Percentiles rank a stretch among this genome's conserved stretches.
Evolutionary conservation across 1,139 yeast species (phyloP).

Genomic region (Yamadazyma jaroonii): DNA sequence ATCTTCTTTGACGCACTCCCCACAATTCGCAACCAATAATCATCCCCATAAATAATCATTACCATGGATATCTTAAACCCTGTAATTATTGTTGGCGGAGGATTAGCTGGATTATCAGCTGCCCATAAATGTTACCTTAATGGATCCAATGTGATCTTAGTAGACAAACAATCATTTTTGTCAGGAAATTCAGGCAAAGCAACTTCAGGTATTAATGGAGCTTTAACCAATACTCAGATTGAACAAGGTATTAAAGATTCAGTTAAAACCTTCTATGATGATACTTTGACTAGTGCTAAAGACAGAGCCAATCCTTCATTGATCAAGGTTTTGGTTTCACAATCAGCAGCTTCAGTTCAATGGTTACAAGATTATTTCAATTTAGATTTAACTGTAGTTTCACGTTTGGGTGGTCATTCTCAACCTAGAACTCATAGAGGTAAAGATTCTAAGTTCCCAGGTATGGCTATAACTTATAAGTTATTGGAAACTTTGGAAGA

Average conservation of each 20-base stretch:
- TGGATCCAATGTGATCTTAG: slow-evolving; percentile 53
- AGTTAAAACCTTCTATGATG: slow-evolving; percentile 58
- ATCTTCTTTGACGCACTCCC: neutral
- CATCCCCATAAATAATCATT: neutral
- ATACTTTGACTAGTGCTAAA: slow-evolving; percentile 65
- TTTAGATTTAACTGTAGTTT: slow-evolving; percentile 61
- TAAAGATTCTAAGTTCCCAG: slow-evolving; percentile 63
- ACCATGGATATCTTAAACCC: slow-evolving; percentile 17
- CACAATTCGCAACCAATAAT: slow-evolving; percentile 17
- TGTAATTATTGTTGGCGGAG: slow-evolving; percentile 73
- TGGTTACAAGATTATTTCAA: slow-evolving; percentile 69
- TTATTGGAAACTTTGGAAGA: slow-evolving; percentile 54
- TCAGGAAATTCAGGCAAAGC: slow-evolving; percentile 85
- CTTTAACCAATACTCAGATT: slow-evolving; percentile 61
- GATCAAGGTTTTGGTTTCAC: slow-evolving; percentile 48
- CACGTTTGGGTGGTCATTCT: slow-evolving; percentile 74
- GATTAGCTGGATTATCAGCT: slow-evolving; percentile 77
- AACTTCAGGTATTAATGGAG: slow-evolving; percentile 80
- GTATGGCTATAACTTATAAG: slow-evolving; percentile 71
- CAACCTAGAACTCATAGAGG: slow-evolving; percentile 76
- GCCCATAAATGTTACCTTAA: slow-evolving; percentile 63
- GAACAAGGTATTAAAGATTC: slow-evolving; percentile 51
- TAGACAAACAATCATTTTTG: slow-evolving; percentile 62
- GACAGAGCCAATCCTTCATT: slow-evolving; percentile 56
- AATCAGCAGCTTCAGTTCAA: slow-evolving; percentile 60